Evolutionary conservation across 2,329 filamentous ascomycete species (phyloP), one percentile per base, ranked within the genome.

Genomic region (Penicillium carneum): DNA sequence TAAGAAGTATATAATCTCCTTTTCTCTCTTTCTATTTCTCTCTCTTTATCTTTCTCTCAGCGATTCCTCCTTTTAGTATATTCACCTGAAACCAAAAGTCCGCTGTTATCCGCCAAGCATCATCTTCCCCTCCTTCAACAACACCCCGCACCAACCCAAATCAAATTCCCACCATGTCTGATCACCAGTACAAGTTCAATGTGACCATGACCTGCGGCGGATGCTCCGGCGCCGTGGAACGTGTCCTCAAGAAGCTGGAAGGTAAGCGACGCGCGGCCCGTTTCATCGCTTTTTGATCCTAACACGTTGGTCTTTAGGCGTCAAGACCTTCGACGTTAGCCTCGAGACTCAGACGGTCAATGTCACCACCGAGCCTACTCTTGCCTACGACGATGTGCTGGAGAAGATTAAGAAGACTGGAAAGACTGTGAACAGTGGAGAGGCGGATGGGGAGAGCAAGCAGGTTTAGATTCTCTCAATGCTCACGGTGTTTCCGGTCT

Each of bases 121-220:
- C 39, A 33, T 38, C 45, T 46, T 34, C 45, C 36, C 20, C 43
- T 52, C 42, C 34, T 38, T n/a, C 14, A 46, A 36, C 45, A 42
- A 34, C 46, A 43, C 46, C 36, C 39, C 39, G 11, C 46, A 39
- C 23, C 3, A 26, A 26, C 43, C 5, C 72, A 38, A 38, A 45
- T 29, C 18, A 43, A 50, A 23, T n/a, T 38, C 48, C 23, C 73
- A 84, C 69, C 72, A 93, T 93, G 90, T 82, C 88, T 62, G 87
- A 90, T 71, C 92, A 97, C 84, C 91, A 88, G 70, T 98, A 98
- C 90, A 92, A 95, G 80, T 98, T 98, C 85, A 89, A 93, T 80
- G 87, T 98, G 79, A 85, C 83, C 80, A 99, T 99, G 95, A 90
- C 84, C 84, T 99, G 95, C 83, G 88, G 91, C 76, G 95, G 95